phyloP scores from a whole-genome alignment of 1,284 basidiomycete genomes.

The Pseudozyma pruni region DNA sequence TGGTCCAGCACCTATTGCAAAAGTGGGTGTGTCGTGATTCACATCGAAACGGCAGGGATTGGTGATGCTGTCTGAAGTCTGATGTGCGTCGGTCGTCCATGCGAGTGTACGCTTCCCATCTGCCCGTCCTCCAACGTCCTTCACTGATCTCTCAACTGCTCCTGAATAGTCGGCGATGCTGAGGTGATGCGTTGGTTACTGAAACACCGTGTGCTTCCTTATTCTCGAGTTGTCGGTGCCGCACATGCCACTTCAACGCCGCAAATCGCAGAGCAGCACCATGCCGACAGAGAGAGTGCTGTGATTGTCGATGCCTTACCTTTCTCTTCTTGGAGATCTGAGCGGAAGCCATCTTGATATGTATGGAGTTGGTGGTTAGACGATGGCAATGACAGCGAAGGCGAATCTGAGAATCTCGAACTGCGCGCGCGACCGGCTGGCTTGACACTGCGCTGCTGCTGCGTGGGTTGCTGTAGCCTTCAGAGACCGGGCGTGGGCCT shows the following conservation, averaged over 20 bases:
- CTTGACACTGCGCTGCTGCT: conserved; percentile 6
- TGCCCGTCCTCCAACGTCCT: too few species aligned
- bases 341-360: conserved; percentile 61
- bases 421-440: not conserved
- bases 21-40: too few species aligned
- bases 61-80: too few species aligned
- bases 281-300: not conserved
- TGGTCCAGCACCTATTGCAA: too few species aligned
- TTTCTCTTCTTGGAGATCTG: conserved; percentile 68
- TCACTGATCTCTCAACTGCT: too few species aligned
- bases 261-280: not conserved
- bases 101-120: too few species aligned
- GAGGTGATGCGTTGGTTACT: too few species aligned
- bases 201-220: too few species aligned
- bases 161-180: too few species aligned
- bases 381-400: conserved; percentile 20
- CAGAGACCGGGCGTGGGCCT: too few species aligned
- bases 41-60: too few species aligned
- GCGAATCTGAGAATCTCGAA: conserved; percentile 35
- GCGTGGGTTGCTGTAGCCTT: not conserved
- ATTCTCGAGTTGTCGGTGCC: conserved; percentile 1
- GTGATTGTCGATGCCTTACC: conserved; percentile 43
- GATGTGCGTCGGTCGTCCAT: too few species aligned
- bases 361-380: conserved; percentile 40
- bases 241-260: not conserved